Percentiles rank a stretch among this genome's conserved stretches.
These are phyloP conservation scores for Lentinula sp. DNA, from an alignment of 768 basidiomycete species.

Conservation along the genomic window DNA sequence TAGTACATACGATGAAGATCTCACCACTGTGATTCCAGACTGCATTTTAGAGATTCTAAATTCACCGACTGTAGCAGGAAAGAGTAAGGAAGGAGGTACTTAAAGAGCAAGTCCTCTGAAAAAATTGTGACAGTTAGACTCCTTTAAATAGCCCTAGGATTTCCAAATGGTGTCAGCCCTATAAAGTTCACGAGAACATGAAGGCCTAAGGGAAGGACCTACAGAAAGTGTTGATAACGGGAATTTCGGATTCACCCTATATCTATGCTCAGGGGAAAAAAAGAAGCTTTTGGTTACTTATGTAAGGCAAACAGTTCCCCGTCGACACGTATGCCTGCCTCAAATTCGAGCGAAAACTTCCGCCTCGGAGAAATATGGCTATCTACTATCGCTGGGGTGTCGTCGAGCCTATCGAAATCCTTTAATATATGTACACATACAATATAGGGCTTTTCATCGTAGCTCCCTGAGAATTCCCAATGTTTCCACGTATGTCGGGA, in stretches of 20 bases:
- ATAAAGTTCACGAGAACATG: background rate
- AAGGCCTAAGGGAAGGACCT: background rate
- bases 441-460: no score
- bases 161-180: background rate
- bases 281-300: conserved; percentile 13
- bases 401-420: no score
- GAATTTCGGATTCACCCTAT: background rate
- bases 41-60: background rate
- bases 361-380: no score
- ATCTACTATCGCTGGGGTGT: no score
- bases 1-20: background rate
- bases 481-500: no score
- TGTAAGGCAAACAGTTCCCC: no score
- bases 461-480: no score
- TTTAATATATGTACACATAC: no score
- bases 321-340: no score
- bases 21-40: background rate
- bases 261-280: background rate
- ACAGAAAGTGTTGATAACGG: background rate
- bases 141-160: background rate
- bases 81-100: background rate
- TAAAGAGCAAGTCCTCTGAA: background rate
- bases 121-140: background rate
- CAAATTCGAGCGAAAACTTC: conserved; percentile 16
- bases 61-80: background rate